Base-by-base conservation (phyloP, 805 yeast genomes). In the Cyberlindnera maritima region DNA sequence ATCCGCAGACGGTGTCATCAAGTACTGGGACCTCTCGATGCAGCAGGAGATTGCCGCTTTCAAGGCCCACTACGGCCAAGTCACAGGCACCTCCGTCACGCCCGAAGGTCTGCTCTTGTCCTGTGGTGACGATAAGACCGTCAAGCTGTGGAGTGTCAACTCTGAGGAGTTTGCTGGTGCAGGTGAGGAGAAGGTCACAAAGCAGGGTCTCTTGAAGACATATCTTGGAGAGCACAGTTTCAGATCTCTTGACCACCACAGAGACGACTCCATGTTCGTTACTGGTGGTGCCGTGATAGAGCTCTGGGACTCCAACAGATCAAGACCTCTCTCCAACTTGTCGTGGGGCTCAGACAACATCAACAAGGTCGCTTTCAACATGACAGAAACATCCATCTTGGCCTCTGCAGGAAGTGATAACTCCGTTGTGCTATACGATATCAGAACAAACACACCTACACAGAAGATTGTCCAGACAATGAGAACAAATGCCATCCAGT, bases 321-420 rank as follows among this genome's bases (percentile, higher is more conserved):
- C 88, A 23, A 81, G 85, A 58, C 90, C 96, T 23, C 65, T 85
- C 3, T 74, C 88, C 7, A 77, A 88, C 56, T 69, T 94, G 41
- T 80, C 95, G 2, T 94, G 99, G 99, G 99, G 98, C 42, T 96
- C 96, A 10, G 99, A 94, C 64, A 90, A 90, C 61, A 75, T 92
- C 44, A 81, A 75, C 45, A 75, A 83, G 7, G 97, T 92, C 31
- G 80, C 81, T 60, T 94, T 92, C 68, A 94, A 94, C 66, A 83
- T 82, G 64, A 88, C 96, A 1, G 97, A 94, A 63, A 87, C 96
- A 4, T 85, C 88, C 36, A 75, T 94, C 3, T 65, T 95, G 37
- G 98, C 98, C 18, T 81, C 94, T 50, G 81, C 96, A 2, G 13
- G 95, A 11, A 80, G 91, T 43, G 99, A 94, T 66, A 86, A 96